Percentiles rank a stretch among this genome's conserved stretches.
These are phyloP conservation scores for Thozetella sp. DNA, from an alignment of 495 filamentous ascomycete species.

Conservation along the genomic window DNA sequence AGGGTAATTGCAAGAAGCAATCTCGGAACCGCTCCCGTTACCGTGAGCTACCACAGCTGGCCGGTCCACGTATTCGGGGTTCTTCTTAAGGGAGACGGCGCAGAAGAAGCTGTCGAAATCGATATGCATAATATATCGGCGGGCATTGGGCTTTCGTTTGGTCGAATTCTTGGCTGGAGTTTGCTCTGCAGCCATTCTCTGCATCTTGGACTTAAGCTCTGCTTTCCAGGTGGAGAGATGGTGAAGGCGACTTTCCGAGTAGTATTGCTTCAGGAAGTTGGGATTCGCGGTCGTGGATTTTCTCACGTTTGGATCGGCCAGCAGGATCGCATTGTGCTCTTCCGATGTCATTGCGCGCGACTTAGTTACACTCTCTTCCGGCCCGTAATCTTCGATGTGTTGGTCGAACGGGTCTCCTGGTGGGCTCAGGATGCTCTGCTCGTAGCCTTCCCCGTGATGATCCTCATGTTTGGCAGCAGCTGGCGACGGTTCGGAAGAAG, in stretches of 20 bases:
- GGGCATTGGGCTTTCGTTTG: conserved; percentile 53
- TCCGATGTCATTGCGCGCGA: conserved; percentile 69
- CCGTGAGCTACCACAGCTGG: conserved; percentile 91
- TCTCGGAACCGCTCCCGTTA: conserved; percentile 82
- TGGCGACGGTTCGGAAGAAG: not conserved
- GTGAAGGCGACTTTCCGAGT: conserved; percentile 89
- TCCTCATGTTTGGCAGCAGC: not conserved
- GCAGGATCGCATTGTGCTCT: conserved; percentile 82
- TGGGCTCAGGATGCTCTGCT: not conserved
- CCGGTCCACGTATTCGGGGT: conserved; percentile 75
- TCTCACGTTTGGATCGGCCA: conserved; percentile 79
- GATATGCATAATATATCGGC: conserved; percentile 90
- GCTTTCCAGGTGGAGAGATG: conserved; percentile 97
- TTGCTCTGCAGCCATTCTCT: conserved; percentile 70
- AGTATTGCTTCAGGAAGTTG: conserved; percentile 90
- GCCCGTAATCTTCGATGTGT: not conserved
- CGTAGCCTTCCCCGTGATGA: not conserved
- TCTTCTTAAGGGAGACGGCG: conserved; percentile 80
- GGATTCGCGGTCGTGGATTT: conserved; percentile 88
- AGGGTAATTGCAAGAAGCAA: conserved; percentile 95
- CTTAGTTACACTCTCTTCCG: not conserved
- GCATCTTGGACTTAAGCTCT: conserved; percentile 83
- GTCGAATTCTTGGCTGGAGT: conserved; percentile 33
- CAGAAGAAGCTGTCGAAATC: conserved; percentile 99
- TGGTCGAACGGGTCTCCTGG: not conserved